Evolutionary conservation across 2,329 filamentous ascomycete species (phyloP), one percentile per base, ranked within the genome.

Genomic region (Didymella sp.): DNA sequence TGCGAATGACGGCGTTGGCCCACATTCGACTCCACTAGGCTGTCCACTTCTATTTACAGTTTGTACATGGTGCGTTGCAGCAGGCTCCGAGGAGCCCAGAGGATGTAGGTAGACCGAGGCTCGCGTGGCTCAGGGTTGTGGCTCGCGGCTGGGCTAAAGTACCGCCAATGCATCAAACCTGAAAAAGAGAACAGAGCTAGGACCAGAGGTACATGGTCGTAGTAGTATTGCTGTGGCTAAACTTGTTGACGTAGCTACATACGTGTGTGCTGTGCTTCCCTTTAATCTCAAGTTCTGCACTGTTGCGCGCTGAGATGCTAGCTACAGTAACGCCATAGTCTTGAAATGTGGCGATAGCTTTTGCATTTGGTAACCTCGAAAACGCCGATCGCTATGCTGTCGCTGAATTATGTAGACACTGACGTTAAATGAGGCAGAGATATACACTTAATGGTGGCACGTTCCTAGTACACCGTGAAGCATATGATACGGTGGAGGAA

Each of bases 331-430:
- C 28, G 37, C 37, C 35, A 3, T 28, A 7, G 22, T 38, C 11
- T 15, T 38, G 31, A 28, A 40, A 37, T 22, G 46, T 17, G n/a
- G 22, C n/a, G 15, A 47, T 27, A 33, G 12, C 22, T 27, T 47
- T 6, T 47, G 19, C 8, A 17, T 37, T 3, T 24, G 11, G 8
- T 24, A 24, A 45, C 15, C 9, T 13, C 13, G 35, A 17, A 44
- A 52, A 52, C 50, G 33, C 50, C 48, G 11, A 27, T 42, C 27
- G 51, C 51, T 55, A 55, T 55, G 51, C 51, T n/a, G 38, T 47
- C 43, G 51, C 51, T 47, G 45, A 47, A 4, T 35, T 22, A 24
- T 19, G 9, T 6, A 28, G 11, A 6, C 11, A 28, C 15, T 28
- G 42, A 21, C 6, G 8, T 19, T 4, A 12, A 28, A 17, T 2